Conservation (phyloP, 352 stramenopile species). For the Globisporangium emineosum region DNA sequence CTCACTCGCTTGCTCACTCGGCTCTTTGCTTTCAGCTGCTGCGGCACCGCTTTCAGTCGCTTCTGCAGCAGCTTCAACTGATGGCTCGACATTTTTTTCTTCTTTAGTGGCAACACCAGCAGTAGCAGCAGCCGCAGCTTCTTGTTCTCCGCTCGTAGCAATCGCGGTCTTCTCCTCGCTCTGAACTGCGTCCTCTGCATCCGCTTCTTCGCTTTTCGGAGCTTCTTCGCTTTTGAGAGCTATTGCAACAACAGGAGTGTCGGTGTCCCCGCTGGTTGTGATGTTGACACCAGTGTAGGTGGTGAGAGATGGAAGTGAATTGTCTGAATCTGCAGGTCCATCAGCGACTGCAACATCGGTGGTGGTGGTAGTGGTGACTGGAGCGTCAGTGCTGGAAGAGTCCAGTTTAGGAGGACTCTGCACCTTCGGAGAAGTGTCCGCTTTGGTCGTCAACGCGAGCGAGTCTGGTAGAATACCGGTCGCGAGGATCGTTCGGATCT, state of each 20-base stretch:
- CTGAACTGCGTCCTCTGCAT: background rate
- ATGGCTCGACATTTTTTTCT: background rate
- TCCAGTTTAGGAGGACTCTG: background rate
- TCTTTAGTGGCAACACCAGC: background rate
- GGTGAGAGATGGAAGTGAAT: background rate
- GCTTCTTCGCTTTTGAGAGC: background rate
- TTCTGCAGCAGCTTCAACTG: background rate
- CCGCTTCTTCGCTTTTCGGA: background rate
- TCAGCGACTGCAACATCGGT: background rate
- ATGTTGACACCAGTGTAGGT: background rate
- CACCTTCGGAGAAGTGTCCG: background rate
- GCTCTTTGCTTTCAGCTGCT: background rate
- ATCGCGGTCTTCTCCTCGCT: background rate
- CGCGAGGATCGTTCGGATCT: constrained; percentile 35
- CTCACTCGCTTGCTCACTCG: background rate
- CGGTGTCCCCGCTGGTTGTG: background rate
- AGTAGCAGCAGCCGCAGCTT: background rate
- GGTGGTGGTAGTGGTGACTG: background rate
- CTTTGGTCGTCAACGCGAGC: background rate
- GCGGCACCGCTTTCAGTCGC: background rate
- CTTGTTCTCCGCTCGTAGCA: background rate
- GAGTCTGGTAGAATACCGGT: constrained; percentile 27
- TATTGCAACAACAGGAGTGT: background rate
- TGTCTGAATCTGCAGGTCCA: background rate
- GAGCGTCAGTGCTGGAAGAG: background rate